Conservation (phyloP, 192 early-diverging fungal genomes). For the Spizellomyces sp. region DNA sequence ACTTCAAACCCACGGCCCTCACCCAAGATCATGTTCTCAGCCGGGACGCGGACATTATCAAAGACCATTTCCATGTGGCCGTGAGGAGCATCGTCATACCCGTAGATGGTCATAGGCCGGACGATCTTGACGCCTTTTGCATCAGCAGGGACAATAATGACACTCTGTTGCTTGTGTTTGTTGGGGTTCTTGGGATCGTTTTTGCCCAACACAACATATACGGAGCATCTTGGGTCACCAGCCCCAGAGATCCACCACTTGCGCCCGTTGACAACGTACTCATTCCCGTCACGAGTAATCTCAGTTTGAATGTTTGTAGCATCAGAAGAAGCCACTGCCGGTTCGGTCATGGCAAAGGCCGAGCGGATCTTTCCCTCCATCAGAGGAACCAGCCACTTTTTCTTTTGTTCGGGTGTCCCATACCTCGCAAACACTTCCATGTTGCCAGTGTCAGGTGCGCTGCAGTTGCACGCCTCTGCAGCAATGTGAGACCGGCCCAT, state of each 20-base stretch:
- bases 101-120: conserved; percentile 86
- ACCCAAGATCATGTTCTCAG: conserved; percentile 86
- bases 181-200: conserved; percentile 58
- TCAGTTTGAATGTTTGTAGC: conserved; percentile 94
- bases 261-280: conserved; percentile 57
- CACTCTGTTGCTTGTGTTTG: conserved; percentile 83
- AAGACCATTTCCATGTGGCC: conserved; percentile 96
- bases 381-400: conserved; percentile 69
- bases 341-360: conserved; percentile 99
- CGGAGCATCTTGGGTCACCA: conserved; percentile 88
- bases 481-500: conserved; percentile 84
- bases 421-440: conserved; percentile 99
- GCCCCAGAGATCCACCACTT: conserved; percentile 99
- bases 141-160: conserved; percentile 85
- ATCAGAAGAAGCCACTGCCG: conserved; percentile 92
- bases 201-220: conserved; percentile 95
- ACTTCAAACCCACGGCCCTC: conserved; percentile 99
- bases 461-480: conserved; percentile 86
- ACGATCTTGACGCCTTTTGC: conserved; percentile 83
- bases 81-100: conserved; percentile 95
- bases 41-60: conserved; percentile 84
- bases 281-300: conserved; percentile 55
- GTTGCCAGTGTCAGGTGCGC: conserved; percentile 97
- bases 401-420: conserved; percentile 82
- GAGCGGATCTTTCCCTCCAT: conserved; percentile 91